Base-by-base conservation (phyloP, 441 rosid species). In the Brassica hybrid region DNA sequence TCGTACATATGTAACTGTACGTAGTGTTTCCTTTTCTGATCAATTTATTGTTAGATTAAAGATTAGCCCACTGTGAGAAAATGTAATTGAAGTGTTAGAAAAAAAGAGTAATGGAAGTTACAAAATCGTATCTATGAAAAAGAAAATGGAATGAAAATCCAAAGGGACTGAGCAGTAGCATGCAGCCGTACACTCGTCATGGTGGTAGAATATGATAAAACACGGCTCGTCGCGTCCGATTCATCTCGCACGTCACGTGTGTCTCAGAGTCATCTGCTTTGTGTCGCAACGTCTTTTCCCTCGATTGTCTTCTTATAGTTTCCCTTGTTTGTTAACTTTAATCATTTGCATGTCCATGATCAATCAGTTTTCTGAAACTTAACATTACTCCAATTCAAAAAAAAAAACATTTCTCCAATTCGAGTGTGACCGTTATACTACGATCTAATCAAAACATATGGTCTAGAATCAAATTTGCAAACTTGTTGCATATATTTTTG, bases 131-230 rank as follows among this genome's bases (percentile, higher is more conserved):
- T 52, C 7, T 52, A 14, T 16, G 58, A 48, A 2, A 14, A 52
- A 52, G 1, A 52, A 50, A 52, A 54, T 54, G 59, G 59, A 54
- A 54, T 54, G 23, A 54, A 17, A 16, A 7, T 17, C 23, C 59
- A 54, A 54, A 54, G 59, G 59, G 23, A 54, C 34, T 21, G 59
- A 48, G 54, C 56, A 34, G 23, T 21, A 21, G 38, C 74, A 71
- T 71, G 74, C 74, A 71, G 23, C 66, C 57, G 74, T 71, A 59
- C 74, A 71, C 57, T 58, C 74, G 74, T 71, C 74, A 57, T 27
- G 64, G 21, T 19, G 59, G 11, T 32, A 11, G 34, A 43, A 66
- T 27, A 66, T 27, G 60, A 50, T 10, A 38, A 50, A 50, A 56
- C 66, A 60, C 38, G 45, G 11, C 59, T 71, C 72, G 72, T 45